A percentile compares a stretch with the other conserved stretches of the same genome.
These are phyloP conservation scores for Candida ascalaphidarum DNA, from an alignment of 805 yeast species.

Conservation along the genomic window DNA sequence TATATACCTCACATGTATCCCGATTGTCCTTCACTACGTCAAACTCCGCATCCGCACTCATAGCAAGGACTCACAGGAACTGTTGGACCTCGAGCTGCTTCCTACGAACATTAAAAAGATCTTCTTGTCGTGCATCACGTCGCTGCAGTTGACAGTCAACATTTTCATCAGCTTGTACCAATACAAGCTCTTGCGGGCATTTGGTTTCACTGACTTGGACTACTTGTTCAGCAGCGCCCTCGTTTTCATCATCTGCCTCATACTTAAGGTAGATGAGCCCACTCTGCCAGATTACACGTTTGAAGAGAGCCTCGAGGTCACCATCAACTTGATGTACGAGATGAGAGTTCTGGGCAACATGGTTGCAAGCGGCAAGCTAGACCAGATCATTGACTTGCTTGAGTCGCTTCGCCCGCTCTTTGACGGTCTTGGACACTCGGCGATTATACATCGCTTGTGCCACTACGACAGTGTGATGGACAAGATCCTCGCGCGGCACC, in stretches of 20 bases:
- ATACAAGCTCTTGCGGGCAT: slow-evolving; percentile 9
- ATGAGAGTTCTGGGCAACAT: slow-evolving; percentile 13
- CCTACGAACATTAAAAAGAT: slow-evolving; percentile 14
- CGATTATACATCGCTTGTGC: not conserved
- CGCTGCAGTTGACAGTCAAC: slow-evolving; percentile 15
- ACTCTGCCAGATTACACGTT: slow-evolving; percentile 3
- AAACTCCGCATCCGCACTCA: slow-evolving; percentile 6
- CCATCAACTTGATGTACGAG: slow-evolving; percentile 10
- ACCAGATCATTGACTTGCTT: slow-evolving; percentile 6
- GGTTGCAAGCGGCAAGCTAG: slow-evolving; percentile 12
- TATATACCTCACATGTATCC: slow-evolving; percentile 16
- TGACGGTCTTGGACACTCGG: not conserved
- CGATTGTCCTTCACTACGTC: slow-evolving; percentile 14
- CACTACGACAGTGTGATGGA: not conserved
- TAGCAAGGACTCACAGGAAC: not conserved
- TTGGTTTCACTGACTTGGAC: slow-evolving; percentile 21
- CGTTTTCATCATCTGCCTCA: slow-evolving; percentile 12
- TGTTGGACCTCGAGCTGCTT: slow-evolving; percentile 3
- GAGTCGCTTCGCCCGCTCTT: slow-evolving; percentile 1
- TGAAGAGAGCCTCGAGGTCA: slow-evolving; percentile 10
- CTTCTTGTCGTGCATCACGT: slow-evolving; percentile 8
- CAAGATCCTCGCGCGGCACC: slow-evolving; percentile 3
- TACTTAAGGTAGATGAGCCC: slow-evolving; percentile 6
- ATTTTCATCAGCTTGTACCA: slow-evolving; percentile 14
- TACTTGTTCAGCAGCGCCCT: slow-evolving; percentile 13